Base-by-base conservation (phyloP, 805 yeast species). In the Lipomyces spencermartinsiae region DNA sequence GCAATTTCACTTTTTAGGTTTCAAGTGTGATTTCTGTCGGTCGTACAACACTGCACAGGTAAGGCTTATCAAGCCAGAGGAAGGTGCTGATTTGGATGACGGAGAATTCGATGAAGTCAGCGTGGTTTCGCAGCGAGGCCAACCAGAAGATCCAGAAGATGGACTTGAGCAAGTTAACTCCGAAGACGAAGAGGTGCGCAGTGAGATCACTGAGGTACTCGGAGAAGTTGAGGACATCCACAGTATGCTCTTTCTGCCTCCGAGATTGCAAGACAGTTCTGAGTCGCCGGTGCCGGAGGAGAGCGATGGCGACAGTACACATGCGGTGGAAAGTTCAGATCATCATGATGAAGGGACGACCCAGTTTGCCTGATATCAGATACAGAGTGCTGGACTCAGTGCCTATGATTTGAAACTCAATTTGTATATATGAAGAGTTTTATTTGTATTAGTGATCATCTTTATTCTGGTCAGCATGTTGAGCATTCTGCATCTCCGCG, bases 11-110 rank as follows among this genome's bases (percentile, higher is more conserved):
- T 88, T 93, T 61, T 79, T 93, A 73, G 98, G 98, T 0, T 82
- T 92, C 70, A 90, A 89, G 76, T 93, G 98, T 78, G 89, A 88
- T 72, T 92, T 89, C 33, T 93, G 98, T 79, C 84, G 85, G 66
- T 90, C 97, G 76, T 93, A 93, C 78, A 93, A 93, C 78, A 93
- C 98, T 1, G 87, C 86, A 67, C 94, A 91, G 76, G 72, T 87
- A 65, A 86, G 85, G 74, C 77, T 92, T 64, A 81, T 90, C 65
- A 92, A 92, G 78, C 91, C 90, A 0, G 91, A 85, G 69, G 87
- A 84, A 64, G n/a, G 56, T 29, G 82, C 78, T 57, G 82, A 77
- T 39, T 29, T 34, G 19, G 58, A 34, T 31, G 64, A 34, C 31
- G 51, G 51, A 12, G 59, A 58, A 12, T 58, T 16, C 10, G 49